Base-by-base conservation (phyloP, 441 rosid genomes). In the Populus tomentosa region DNA sequence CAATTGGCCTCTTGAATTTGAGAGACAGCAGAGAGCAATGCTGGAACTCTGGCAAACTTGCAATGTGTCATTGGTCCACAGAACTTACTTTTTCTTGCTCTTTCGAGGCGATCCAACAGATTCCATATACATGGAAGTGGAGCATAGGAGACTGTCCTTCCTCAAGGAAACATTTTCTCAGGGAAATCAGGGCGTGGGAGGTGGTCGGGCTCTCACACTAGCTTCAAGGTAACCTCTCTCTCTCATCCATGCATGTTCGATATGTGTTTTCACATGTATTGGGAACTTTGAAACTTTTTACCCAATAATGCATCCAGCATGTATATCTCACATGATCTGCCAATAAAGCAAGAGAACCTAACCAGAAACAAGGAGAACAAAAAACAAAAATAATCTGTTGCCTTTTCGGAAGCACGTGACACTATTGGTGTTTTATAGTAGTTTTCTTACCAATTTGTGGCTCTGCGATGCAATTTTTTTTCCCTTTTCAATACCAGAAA, bases 61-160 rank as follows among this genome's bases (percentile, higher is more conserved):
- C 85, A 84, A 94, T 70, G 93, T 88, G 67, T 92, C 97, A 38
- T 75, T 96, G 86, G 89, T 92, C 71, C 98, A 96, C 84, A 88
- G 98, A 82, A 94, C 98, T n/a, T 96, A 91, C 81, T 94, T 96
- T 87, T 91, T 87, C 86, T 85, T 94, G 82, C 98, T 94, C 67
- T 90, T 96, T 79, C 88, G 84, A 82, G 97, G 98, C 62, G 95
- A 94, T 73, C 90, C 89, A 42, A 78, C 91, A 5, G 97, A 94
- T 84, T 90, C 97, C 32, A 86, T 90, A 70, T 96, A 91, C 83
- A 80, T 94, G 78, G 98, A 89, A 83, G 98, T 91, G 65, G 98
- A 96, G 89, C 89, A 90, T 32, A 85, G 95, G 80, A 90, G 97
- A 70, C 97, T 94, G 72, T 85, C 88, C 69, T 94, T 90, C 87